A percentile compares a stretch with the other conserved stretches of the same genome.
Conservation (phyloP, 129 eudicot genomes). For the Centaurea solstitialis region DNA sequence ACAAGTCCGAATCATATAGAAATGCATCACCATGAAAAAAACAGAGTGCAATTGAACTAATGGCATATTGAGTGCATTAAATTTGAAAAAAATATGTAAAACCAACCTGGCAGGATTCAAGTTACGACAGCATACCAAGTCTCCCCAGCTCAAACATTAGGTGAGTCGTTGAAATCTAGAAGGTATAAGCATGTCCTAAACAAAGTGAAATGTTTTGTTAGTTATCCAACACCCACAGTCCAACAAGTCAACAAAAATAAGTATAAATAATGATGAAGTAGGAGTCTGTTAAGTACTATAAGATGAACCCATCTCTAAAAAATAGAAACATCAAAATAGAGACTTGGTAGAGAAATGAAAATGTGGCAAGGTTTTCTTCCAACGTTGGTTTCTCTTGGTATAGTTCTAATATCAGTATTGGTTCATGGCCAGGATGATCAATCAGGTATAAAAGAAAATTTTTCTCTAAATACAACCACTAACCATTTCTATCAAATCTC, state of each 20-base stretch:
- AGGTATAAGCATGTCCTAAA: too few species aligned
- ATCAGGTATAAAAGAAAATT: slow-evolving; percentile 22
- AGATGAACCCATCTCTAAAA: background rate
- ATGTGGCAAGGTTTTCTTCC: too few species aligned
- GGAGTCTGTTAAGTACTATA: slow-evolving; percentile 3
- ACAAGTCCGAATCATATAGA: background rate
- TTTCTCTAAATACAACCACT: background rate
- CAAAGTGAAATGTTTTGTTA: too few species aligned
- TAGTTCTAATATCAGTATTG: background rate
- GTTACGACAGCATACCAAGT: too few species aligned
- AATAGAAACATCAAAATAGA: background rate
- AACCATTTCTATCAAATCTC: background rate
- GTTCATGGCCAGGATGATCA: slow-evolving; percentile 27
- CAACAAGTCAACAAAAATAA: background rate
- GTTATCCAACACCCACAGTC: background rate
- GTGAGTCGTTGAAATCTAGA: too few species aligned
- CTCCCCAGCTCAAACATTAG: too few species aligned
- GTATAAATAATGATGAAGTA: background rate
- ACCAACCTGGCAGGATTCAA: too few species aligned
- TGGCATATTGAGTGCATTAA: background rate
- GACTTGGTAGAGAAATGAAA: background rate
- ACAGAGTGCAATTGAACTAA: too few species aligned
- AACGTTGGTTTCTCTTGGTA: slow-evolving; percentile 13
- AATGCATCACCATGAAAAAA: too few species aligned
- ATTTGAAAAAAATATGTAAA: background rate